A percentile compares a stretch with the other conserved stretches of the same genome.
Conservation (phyloP, 1,284 basidiomycete species). For the Cerioporus squamosus region DNA sequence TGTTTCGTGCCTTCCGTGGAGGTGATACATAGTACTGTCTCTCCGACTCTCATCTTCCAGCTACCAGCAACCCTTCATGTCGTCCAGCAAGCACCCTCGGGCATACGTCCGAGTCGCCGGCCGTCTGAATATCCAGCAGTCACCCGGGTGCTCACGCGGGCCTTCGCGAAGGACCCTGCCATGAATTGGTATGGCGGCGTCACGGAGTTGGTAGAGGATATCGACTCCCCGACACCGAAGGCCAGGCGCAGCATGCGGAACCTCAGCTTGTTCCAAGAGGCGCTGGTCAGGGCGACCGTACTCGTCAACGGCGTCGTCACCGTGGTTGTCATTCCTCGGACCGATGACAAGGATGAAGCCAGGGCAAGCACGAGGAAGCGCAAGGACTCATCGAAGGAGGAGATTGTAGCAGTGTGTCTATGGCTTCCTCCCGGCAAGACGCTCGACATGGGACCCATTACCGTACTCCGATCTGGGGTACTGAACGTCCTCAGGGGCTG, state of each 20-base stretch:
- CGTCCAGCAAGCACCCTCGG: neutral
- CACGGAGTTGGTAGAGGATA: conserved; percentile 11
- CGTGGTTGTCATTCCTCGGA: conserved; percentile 4
- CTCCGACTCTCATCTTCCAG: neutral
- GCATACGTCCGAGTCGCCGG: conserved; percentile 1
- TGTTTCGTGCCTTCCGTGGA: too few relatives aligned
- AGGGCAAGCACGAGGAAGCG: neutral
- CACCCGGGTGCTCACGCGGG: conserved; percentile 17
- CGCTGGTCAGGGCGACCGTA: conserved; percentile 6
- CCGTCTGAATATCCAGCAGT: conserved; percentile 1
- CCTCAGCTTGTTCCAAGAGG: conserved; percentile 16
- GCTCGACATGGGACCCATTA: conserved; percentile 7
- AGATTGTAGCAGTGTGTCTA: neutral
- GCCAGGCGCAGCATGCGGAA: conserved; percentile 5
- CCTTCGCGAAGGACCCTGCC: conserved; percentile 24
- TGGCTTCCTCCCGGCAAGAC: conserved; percentile 14
- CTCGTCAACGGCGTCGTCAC: conserved; percentile 9
- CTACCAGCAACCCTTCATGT: neutral
- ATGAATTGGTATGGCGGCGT: conserved; percentile 30
- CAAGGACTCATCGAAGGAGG: neutral
- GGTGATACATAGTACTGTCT: too few relatives aligned
- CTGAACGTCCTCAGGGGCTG: conserved; percentile 8
- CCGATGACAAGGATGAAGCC: neutral
- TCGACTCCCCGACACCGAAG: neutral
- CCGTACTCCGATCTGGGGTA: neutral